Evolutionary conservation across 2,329 filamentous ascomycete genomes (phyloP), one percentile per base, ranked within the genome.

Genomic region (Cytospora piceae): DNA sequence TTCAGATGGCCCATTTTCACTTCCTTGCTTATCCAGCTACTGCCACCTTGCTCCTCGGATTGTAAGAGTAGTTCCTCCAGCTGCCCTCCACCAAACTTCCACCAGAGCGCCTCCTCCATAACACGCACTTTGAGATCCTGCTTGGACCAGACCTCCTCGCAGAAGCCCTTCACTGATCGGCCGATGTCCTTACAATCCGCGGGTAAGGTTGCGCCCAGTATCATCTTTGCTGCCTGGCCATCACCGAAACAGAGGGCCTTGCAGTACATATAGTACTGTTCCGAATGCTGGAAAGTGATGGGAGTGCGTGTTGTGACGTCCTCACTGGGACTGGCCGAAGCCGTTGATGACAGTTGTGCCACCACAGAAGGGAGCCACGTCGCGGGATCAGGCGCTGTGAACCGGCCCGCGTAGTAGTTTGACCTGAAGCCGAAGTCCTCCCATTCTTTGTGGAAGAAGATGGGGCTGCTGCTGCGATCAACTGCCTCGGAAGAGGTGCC

Each of bases 371-470:
- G 3, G 11, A 64, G 31, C 49, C 55, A 64, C 15, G 49, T 22
- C 12, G 55, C 56, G 5, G 62, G 62, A 12, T 59, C 22, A 4
- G 62, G 55, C 1, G 62, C 62, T 7, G 2, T 29, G 2, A 64
- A 64, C 1, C 55, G 14, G 20, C 20, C 17, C 1, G 1, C 4
- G 34, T 64, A 22, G 31, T 55, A 60, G 22, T 56, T 60, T n/a
- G 62, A 64, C 62, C 59, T 55, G 49, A 59, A 64, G 34, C 62
- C 62, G n/a, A 34, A 59, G 20, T 59, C 49, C 8, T 42, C 56
- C 15, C 53, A 51, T 29, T 60, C 61, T 4, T 53, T 54, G 49
- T 64, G 56, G n/a, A 64, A 64, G 49, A 59, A 59, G 20, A 55
- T 60, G 11, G 55, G 55, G 9, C 34, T 51, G 6, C 32, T 31